These are phyloP conservation scores for Leccinum huronense DNA, from an alignment of 1,284 basidiomycete species.

Conservation along the genomic window DNA sequence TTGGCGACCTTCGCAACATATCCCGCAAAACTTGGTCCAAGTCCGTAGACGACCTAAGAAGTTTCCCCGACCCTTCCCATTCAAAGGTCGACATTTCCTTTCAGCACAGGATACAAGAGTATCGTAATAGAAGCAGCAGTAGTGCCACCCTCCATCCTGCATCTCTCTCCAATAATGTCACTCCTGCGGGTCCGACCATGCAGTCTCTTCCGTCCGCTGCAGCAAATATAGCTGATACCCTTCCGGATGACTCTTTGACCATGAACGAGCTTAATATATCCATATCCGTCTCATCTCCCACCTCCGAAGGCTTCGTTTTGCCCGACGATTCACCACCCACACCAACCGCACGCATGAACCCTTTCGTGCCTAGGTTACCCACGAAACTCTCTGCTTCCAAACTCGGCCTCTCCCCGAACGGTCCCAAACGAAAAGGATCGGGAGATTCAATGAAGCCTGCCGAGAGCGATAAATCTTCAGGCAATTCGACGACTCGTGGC, in stretches of 20 bases:
- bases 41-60: slow-evolving; percentile 74
- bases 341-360: slow-evolving; percentile 39
- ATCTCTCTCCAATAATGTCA: slow-evolving; percentile 27
- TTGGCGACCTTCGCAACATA: slow-evolving; percentile 66
- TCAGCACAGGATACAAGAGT: slow-evolving; percentile 60
- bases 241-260: slow-evolving; percentile 23
- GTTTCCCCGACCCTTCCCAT: slow-evolving; percentile 44
- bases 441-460: slow-evolving; percentile 35
- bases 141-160: slow-evolving; percentile 35
- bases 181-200: slow-evolving; percentile 34
- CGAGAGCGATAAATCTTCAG: slow-evolving; percentile 29
- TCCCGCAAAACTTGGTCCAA: slow-evolving; percentile 72
- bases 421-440: slow-evolving; percentile 55
- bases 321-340: slow-evolving; percentile 27
- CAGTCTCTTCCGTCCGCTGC: slow-evolving; percentile 50
- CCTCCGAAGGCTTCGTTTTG: slow-evolving; percentile 25
- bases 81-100: slow-evolving; percentile 51
- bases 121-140: slow-evolving; percentile 50
- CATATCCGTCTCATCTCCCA: slow-evolving; percentile 38
- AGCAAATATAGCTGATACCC: slow-evolving; percentile 20
- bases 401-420: slow-evolving; percentile 41
- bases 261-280: slow-evolving; percentile 34
- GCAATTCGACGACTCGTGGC: slow-evolving; percentile 25
- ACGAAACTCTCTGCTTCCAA: slow-evolving; percentile 61
- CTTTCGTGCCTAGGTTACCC: slow-evolving; percentile 67